A percentile compares a stretch with the other conserved stretches of the same genome.
Evolutionary conservation across 352 stramenopile genomes (phyloP).

Genomic region (Phytophthora citricola): DNA sequence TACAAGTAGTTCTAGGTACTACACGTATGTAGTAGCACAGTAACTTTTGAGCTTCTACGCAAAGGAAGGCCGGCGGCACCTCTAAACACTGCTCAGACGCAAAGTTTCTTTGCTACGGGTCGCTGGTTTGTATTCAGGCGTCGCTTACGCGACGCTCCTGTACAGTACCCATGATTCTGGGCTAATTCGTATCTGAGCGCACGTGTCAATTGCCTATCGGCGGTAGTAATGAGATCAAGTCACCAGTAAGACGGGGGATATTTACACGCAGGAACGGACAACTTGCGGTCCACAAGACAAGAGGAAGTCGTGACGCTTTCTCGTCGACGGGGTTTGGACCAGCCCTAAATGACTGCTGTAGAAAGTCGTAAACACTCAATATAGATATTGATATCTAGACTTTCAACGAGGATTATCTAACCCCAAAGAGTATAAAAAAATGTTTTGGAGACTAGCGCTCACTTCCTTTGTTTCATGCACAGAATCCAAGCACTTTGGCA

Average conservation of each 20-base stretch:
- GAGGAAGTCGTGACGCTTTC: background rate
- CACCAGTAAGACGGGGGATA: conserved; percentile 1
- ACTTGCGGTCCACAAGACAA: no score
- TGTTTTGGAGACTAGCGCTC: no score
- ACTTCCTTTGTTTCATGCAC: no score
- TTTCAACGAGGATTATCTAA: no score
- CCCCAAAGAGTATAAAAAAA: no score
- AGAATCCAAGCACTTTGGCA: no score
- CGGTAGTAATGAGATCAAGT: background rate
- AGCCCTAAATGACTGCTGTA: background rate
- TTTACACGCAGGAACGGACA: no score
- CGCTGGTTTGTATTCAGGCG: background rate
- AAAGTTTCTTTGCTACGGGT: background rate
- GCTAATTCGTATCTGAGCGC: background rate
- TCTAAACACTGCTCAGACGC: no score
- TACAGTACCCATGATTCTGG: background rate
- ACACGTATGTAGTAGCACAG: no score
- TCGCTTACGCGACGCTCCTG: background rate
- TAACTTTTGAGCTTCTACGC: background rate
- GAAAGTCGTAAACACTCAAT: no score
- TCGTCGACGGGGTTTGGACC: conserved; percentile 2
- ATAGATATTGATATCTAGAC: no score
- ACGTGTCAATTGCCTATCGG: conserved; percentile 1
- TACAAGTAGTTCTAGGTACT: no score
- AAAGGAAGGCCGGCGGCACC: background rate